These are phyloP conservation scores for Camelina neglecta DNA, from an alignment of 345 rosid species.

Conservation along the genomic window DNA sequence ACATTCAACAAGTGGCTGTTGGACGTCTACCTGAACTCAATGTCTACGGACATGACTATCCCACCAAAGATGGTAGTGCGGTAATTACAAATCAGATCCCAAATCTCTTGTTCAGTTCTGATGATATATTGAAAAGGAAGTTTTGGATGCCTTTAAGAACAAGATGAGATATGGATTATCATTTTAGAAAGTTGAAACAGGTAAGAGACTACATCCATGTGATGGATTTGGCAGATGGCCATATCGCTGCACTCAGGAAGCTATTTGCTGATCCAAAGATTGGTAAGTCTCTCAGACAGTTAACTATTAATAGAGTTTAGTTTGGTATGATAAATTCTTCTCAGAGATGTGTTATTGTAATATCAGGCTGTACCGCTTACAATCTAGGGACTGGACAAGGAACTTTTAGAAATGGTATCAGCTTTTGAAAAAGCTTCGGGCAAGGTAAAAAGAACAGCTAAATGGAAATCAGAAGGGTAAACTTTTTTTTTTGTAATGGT, in stretches of 20 bases:
- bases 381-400: constrained; percentile 90
- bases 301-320: constrained; percentile 4
- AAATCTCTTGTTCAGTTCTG: constrained; percentile 2
- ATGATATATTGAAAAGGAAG: not conserved
- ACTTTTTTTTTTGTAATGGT: not conserved
- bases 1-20: constrained; percentile 93
- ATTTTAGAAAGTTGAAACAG: constrained; percentile 49
- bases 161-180: not conserved
- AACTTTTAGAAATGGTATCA: constrained; percentile 86
- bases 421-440: constrained; percentile 92
- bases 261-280: constrained; percentile 58
- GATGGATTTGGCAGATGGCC: constrained; percentile 96
- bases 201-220: constrained; percentile 92
- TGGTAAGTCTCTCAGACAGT: constrained; percentile 45
- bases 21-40: constrained; percentile 85
- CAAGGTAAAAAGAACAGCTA: constrained; percentile 58
- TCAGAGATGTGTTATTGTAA: constrained; percentile 27
- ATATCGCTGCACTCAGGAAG: constrained; percentile 83
- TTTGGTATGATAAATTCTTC: constrained; percentile 8
- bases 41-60: constrained; percentile 87
- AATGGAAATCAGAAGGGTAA: constrained; percentile 2
- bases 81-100: constrained; percentile 47
- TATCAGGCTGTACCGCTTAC: constrained; percentile 74
- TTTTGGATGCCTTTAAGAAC: not conserved
- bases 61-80: constrained; percentile 87